phyloP scores from a whole-genome alignment of 495 filamentous ascomycete species.

The Daldinia childiae region DNA sequence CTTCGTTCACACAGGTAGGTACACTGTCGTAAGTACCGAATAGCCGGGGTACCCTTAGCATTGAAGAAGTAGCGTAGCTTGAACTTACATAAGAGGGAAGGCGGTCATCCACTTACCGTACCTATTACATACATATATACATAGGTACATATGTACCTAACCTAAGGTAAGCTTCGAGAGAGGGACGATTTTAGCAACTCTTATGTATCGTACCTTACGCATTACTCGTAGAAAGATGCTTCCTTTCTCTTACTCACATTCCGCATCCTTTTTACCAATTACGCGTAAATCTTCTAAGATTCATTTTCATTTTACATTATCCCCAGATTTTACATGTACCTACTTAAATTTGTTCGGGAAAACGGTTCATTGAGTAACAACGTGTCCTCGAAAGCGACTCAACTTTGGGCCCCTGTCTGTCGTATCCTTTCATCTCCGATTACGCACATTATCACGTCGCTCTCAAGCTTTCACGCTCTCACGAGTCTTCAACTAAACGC shows the following conservation, averaged over 20 bases:
- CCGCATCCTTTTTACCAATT: conserved; percentile 14
- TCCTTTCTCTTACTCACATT: conserved; percentile 6
- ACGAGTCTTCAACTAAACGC: conserved; percentile 27
- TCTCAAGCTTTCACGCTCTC: not conserved
- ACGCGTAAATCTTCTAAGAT: conserved; percentile 1
- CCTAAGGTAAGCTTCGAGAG: not conserved
- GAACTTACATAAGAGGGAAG: not conserved
- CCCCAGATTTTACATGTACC: not conserved
- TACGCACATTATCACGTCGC: conserved; percentile 34
- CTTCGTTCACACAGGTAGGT: not conserved
- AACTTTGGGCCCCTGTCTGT: conserved; percentile 21
- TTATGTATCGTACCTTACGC: conserved; percentile 16
- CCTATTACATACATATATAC: conserved; percentile 10
- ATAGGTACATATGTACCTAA: not conserved
- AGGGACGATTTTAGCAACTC: not conserved
- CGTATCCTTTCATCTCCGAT: conserved; percentile 44
- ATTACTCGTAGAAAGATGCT: conserved; percentile 28
- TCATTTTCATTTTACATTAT: conserved; percentile 6
- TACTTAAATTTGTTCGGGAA: not conserved
- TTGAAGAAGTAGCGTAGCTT: not conserved
- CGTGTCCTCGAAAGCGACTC: conserved; percentile 32
- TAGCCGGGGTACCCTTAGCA: not conserved
- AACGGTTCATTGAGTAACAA: conserved; percentile 21
- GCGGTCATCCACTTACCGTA: not conserved
- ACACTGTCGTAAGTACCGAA: not conserved